Base-by-base conservation (phyloP, 2,329 filamentous ascomycete species). In the Fusarium metavorans region DNA sequence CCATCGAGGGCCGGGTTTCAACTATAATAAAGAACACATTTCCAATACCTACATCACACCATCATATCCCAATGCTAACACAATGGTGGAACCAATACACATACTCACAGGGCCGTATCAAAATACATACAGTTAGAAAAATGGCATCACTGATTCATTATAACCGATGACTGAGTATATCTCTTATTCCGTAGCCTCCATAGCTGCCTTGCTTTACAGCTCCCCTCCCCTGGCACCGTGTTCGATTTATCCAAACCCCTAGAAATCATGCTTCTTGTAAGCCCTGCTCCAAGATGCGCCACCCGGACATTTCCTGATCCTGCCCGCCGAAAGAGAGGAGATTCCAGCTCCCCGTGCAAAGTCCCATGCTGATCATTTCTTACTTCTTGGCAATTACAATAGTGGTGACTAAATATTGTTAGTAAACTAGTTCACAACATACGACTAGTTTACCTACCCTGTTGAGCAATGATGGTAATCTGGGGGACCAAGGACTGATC, bases 381-480 rank as follows among this genome's bases (percentile, higher is more conserved):
- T 59, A 73, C 30, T 67, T 67, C 35, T 60, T 41, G 27, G 41
- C 59, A 13, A 68, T 41, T 18, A 68, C 52, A 8, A 74, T 39
- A 5, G 71, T 73, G 54, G 35, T 72, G 23, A 74, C 71, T 73
- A 14, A 2, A 32, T 2, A 6, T 1, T 52, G 45, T 73, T 61
- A 73, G 58, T 4, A 8, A 48, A 2, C 16, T 9, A 16, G 9
- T 25, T 3, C 48, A 32, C 2, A 13, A 1, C 25, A 8, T 16
- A 34, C 41, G 6, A 16, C 5, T 54, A 1, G 3, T 16, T 23
- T 11, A 70, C 76, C 66, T 64, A 79, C 77, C 68, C 71, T 78
- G 64, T 61, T 77, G 68, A 11, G 77, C 79, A 60, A 82, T 77
- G 43, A 75, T 64, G 5, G 71, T 71, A 54, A 82, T 80, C 75